phyloP scores from a whole-genome alignment of 192 early-diverging fungal species.

The Dispira simplex region DNA sequence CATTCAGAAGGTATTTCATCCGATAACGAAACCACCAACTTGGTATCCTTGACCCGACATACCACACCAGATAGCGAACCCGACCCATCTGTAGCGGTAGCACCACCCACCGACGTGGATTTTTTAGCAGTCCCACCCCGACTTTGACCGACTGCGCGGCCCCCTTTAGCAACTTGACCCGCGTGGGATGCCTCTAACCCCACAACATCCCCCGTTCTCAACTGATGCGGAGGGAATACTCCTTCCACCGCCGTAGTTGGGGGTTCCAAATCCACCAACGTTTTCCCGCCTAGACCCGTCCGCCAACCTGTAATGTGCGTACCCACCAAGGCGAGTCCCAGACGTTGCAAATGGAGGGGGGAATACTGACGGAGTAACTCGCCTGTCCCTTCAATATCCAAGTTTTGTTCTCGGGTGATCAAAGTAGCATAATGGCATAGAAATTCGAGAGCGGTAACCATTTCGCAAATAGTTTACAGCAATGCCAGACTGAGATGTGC shows the following conservation, averaged over 20 bases:
- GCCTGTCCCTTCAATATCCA: slow-evolving; percentile 29
- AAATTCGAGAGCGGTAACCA: slow-evolving; percentile 18
- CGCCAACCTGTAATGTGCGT: slow-evolving; percentile 40
- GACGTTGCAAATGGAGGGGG: slow-evolving; percentile 43
- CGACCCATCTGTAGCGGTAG: background rate
- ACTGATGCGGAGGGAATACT: slow-evolving; percentile 36
- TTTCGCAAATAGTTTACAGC: slow-evolving; percentile 18
- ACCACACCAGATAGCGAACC: slow-evolving; percentile 31
- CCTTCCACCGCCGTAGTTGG: slow-evolving; percentile 29
- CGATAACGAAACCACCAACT: slow-evolving; percentile 44
- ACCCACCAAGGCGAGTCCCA: slow-evolving; percentile 42
- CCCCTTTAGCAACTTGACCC: slow-evolving; percentile 19
- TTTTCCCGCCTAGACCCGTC: slow-evolving; percentile 53
- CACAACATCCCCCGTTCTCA: slow-evolving; percentile 58
- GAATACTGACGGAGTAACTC: slow-evolving; percentile 20
- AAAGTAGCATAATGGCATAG: background rate
- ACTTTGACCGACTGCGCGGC: slow-evolving; percentile 18
- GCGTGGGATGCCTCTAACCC: slow-evolving; percentile 36
- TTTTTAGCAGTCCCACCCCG: slow-evolving; percentile 13
- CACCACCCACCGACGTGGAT: slow-evolving; percentile 5
- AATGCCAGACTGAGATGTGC: no score
- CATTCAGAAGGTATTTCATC: slow-evolving; percentile 42
- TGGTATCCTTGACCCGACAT: slow-evolving; percentile 32
- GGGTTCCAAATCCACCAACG: slow-evolving; percentile 47
- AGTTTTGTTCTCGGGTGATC: background rate